Evolutionary conservation across 768 basidiomycete genomes (phyloP), one percentile per base, ranked within the genome.

Genomic region (Lentinula edodes): DNA sequence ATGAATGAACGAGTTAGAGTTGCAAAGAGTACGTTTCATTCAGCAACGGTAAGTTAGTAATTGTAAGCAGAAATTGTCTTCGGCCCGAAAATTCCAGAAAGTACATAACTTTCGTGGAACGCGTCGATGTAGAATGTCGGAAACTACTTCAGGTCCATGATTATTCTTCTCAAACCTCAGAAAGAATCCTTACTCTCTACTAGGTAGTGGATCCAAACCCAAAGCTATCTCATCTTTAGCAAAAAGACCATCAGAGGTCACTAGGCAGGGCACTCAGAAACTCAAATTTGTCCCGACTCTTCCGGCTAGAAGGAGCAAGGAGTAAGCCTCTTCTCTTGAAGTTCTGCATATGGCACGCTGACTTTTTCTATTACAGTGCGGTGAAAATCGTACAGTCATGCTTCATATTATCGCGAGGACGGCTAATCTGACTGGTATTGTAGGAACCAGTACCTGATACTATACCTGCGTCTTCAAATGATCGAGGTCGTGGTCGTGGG

Each of bases 251-350:
- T 72, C 79, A 51, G 89, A 91, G 73, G 83, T 88, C 54, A 91
- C 90, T 15, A 79, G 89, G 45, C 83, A 88, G 62, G 89, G 89
- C 48, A 80, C 87, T 1, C 85, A 86, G 68, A 92, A 85, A 70
- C 82, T 91, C 73, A 91, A 89, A 71, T 93, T 93, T 66, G 84
- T 88, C 7, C 91, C 91, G 0, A 89, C 87, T 6, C 78, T 92
- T 57, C 89, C 90, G 13, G 71, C 81, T n/a, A 77, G 89, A 65
- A 82, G 90, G 65, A 89, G 87, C 77, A 91, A 90, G 77, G 88
- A 89, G 87, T 90, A 74, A 78, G 86, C 81, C 46, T 4, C 45
- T 43, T 13, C 48, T 4, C 45, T 43, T 13, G 46, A 15, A 50
- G 58, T 58, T 46, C 2, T 54, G 43, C n/a, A n/a, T 54, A 38